Evolutionary conservation across 352 stramenopile genomes (phyloP).

Genomic region (Ochromonadaceae sp.): DNA sequence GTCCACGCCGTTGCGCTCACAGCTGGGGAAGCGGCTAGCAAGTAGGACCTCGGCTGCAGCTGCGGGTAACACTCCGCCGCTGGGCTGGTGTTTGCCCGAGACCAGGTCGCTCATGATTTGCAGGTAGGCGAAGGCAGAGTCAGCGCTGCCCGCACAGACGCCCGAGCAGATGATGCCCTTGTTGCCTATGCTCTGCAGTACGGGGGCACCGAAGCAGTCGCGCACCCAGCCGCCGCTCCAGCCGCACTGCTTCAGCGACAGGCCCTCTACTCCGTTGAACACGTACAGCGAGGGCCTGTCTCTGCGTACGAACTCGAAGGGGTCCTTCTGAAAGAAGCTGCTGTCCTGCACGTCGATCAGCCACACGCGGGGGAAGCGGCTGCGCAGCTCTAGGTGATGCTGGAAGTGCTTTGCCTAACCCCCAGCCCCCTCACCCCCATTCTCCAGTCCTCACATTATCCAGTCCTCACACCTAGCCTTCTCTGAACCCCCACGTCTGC

Average conservation of each 20-base stretch:
- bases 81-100: neutral
- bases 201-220: slow-evolving; percentile 24
- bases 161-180: slow-evolving; percentile 26
- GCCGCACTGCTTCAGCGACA: slow-evolving; percentile 22
- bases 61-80: too few relatives aligned
- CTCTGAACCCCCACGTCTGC: slow-evolving; percentile 59
- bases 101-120: slow-evolving; percentile 20
- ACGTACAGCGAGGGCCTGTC: slow-evolving; percentile 11
- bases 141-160: slow-evolving; percentile 16
- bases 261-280: slow-evolving; percentile 26
- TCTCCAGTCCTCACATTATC: too few relatives aligned
- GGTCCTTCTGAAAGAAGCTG: slow-evolving; percentile 25
- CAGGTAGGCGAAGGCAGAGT: slow-evolving; percentile 9
- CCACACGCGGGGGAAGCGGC: slow-evolving; percentile 17
- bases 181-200: neutral
- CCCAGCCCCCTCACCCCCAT: too few relatives aligned
- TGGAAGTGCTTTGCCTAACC: too few relatives aligned
- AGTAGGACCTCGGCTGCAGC: neutral
- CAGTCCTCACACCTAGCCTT: too few relatives aligned
- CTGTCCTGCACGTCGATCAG: slow-evolving; percentile 27
- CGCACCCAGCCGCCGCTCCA: slow-evolving; percentile 29
- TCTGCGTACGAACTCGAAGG: slow-evolving; percentile 19
- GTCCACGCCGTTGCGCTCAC: slow-evolving; percentile 28
- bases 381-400: neutral
- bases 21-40: slow-evolving; percentile 15